Base-by-base conservation (phyloP, 495 filamentous ascomycete species). In the Penicillium verhagenii region DNA sequence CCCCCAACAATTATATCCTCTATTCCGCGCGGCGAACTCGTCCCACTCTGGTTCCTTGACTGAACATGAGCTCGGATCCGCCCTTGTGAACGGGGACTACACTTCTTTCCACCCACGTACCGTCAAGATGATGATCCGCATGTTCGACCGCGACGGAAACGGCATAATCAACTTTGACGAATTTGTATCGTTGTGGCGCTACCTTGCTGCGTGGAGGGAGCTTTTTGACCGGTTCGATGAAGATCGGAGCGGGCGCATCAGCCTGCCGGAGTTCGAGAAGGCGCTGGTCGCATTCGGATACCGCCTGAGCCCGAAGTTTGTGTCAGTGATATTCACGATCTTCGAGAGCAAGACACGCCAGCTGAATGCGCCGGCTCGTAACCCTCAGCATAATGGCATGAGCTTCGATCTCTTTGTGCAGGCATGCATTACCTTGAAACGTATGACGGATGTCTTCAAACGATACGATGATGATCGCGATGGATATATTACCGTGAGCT, bases 401-500 rank as follows among this genome's bases (percentile, higher is more conserved):
- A 90, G 87, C 72, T 97, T 98, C 64, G 94, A 98, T 79, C 73
- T 98, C 45, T 98, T 97, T 69, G 94, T 98, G 58, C 94, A 98
- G 78, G 91, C 90, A 25, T 97, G 94, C 68, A 98, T 98, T 64
- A 88, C 83, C 65, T 76, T 98, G 61, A 95, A 96, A 82, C 81
- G 95, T 54, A 97, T 98, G 93, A 98, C 94, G 57, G 94, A 98
- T 70, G 93, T 97, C 18, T 98, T 98, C 70, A 98, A 98, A 84
- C 91, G 89, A 67, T 98, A 97, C 72, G 94, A 98, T 58, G 89
- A 96, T 54, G 94, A 98, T 72, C 83, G 94, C 26, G 94, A 97
- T 73, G 94, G 94, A 28, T 95, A 86, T 65, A 90, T 92, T 50
- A 91, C 87, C 6, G 67, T 92, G 48, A 90, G 87, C 64, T 92